Conservation (phyloP, 495 filamentous ascomycete species). For the Hypoxylon intermedium region DNA sequence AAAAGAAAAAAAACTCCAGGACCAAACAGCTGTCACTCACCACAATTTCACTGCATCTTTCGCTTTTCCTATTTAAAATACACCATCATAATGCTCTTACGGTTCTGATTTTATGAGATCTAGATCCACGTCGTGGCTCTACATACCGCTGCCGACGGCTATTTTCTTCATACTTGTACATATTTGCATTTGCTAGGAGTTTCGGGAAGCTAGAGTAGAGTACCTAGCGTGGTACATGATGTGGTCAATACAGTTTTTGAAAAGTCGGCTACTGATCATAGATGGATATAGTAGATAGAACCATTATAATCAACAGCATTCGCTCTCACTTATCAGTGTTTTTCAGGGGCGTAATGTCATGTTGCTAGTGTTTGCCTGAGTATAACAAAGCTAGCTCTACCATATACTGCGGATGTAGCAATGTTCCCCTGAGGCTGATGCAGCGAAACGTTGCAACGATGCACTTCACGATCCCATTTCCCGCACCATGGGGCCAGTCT, state of each 20-base stretch:
- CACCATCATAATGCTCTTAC: neutral
- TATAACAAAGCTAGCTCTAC: too few relatives aligned
- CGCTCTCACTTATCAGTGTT: too few relatives aligned
- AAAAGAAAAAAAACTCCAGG: neutral
- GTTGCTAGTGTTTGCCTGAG: too few relatives aligned
- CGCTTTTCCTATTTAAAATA: neutral
- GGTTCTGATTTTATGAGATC: neutral
- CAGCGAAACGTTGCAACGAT: neutral
- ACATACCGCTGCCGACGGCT: neutral
- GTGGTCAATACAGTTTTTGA: neutral
- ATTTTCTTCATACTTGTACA: slow-evolving; percentile 11
- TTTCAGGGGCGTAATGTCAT: too few relatives aligned
- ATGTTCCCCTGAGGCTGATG: neutral
- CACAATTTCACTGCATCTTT: neutral
- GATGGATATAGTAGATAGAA: neutral
- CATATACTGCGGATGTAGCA: too few relatives aligned
- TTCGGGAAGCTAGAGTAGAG: slow-evolving; percentile 6
- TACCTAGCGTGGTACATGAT: neutral
- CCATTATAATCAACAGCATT: too few relatives aligned
- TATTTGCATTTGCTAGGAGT: slow-evolving; percentile 16
- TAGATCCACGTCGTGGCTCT: neutral
- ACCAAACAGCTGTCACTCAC: neutral
- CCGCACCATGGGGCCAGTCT: too few relatives aligned
- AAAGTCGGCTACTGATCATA: neutral
- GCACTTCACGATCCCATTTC: neutral